Conservation (phyloP, 306 rosid genomes). For the Cucumis melo region DNA sequence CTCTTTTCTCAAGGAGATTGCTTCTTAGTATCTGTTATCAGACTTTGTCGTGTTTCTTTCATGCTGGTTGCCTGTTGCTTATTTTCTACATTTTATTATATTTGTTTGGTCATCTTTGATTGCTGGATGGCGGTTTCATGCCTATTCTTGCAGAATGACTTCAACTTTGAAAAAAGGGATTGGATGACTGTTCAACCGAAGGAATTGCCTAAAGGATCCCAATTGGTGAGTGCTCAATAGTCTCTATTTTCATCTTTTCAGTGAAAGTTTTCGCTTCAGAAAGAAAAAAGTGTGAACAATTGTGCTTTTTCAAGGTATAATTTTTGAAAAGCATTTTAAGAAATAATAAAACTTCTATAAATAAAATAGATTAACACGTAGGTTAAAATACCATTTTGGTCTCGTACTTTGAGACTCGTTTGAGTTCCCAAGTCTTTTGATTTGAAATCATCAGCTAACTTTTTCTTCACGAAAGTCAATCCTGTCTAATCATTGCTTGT, state of each 20-base stretch:
- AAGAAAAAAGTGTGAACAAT: neutral
- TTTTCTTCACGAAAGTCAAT: too few species aligned
- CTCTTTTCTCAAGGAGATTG: neutral
- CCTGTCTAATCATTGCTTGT: too few species aligned
- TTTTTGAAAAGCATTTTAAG: neutral
- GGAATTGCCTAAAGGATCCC: slow-evolving; percentile 61
- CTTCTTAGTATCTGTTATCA: neutral
- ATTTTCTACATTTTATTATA: neutral
- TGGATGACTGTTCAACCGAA: slow-evolving; percentile 59
- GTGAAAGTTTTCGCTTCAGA: too few species aligned
- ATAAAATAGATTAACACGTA: neutral
- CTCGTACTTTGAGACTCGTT: too few species aligned
- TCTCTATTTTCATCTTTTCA: too few species aligned
- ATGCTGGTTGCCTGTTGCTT: neutral
- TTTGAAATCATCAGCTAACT: too few species aligned
- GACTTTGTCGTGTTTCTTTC: neutral
- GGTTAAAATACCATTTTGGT: too few species aligned
- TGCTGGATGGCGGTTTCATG: neutral
- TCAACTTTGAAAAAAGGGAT: slow-evolving; percentile 76
- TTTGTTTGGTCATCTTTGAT: neutral
- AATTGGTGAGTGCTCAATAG: slow-evolving; percentile 32
- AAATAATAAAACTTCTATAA: neutral
- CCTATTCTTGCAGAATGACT: slow-evolving; percentile 57
- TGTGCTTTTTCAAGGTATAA: neutral
- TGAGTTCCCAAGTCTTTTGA: too few species aligned